Evolutionary conservation across 116 monocot genomes (phyloP).

Genomic region (Posidonia oceanica): DNA sequence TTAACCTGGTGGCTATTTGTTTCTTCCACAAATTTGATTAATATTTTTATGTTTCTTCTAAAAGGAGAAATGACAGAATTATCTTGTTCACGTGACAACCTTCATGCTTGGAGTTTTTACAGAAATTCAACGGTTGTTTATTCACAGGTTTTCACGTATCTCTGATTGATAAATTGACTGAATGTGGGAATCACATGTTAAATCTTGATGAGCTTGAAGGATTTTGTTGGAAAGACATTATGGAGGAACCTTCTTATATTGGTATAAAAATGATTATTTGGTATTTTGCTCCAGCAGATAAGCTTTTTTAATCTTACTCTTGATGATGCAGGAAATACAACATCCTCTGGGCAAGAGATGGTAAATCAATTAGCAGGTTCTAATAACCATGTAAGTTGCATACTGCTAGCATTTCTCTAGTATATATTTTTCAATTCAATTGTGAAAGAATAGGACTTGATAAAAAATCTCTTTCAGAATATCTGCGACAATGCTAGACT

Average conservation of each 20-base stretch:
- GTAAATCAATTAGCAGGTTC: slow-evolving; percentile 8
- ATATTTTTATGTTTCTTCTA: too few relatives aligned
- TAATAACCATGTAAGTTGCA: slow-evolving; percentile 24
- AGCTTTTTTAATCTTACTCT: neutral
- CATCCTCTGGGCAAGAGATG: slow-evolving; percentile 9
- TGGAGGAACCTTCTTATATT: slow-evolving; percentile 20
- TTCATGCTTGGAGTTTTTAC: neutral
- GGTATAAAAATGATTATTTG: neutral
- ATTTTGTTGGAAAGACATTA: slow-evolving; percentile 53
- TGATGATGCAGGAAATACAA: slow-evolving; percentile 2
- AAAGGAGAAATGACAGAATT: neutral
- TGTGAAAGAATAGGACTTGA: too few relatives aligned
- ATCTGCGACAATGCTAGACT: too few relatives aligned
- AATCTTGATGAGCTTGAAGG: slow-evolving; percentile 41
- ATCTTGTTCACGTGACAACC: neutral
- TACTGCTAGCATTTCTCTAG: neutral
- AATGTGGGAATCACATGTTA: slow-evolving; percentile 23
- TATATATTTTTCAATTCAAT: neutral
- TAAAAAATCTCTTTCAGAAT: too few relatives aligned
- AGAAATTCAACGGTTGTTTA: neutral
- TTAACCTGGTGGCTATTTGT: too few relatives aligned
- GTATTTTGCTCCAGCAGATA: neutral
- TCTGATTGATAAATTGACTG: slow-evolving; percentile 12
- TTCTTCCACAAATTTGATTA: too few relatives aligned
- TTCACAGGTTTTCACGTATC: slow-evolving; percentile 25